Evolutionary conservation across 2,329 filamentous ascomycete species (phyloP).

Genomic region (Rosellinia necatrix): DNA sequence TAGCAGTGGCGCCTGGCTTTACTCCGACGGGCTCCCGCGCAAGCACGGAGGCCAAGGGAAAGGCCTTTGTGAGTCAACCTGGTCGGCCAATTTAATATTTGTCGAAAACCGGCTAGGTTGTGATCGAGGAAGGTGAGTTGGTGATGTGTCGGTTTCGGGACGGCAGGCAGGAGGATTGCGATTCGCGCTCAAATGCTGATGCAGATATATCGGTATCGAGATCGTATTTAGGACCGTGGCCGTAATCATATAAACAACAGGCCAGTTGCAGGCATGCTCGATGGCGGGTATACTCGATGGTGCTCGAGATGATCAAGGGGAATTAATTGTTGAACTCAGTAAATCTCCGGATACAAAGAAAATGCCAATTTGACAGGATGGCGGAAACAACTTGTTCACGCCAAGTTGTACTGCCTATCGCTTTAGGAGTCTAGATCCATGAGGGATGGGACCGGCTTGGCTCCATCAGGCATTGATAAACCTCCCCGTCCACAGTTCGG

Average conservation of each 20-base stretch:
- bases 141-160: slow-evolving; percentile 5
- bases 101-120: neutral
- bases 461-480: slow-evolving; percentile 20
- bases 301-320: neutral
- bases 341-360: neutral
- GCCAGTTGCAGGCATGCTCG: neutral
- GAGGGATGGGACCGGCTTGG: slow-evolving; percentile 11
- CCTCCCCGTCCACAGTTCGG: too few relatives aligned
- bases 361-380: slow-evolving; percentile 9
- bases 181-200: too few relatives aligned
- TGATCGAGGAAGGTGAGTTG: slow-evolving; percentile 4
- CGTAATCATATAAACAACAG: neutral
- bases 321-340: neutral
- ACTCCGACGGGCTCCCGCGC: slow-evolving; percentile 5
- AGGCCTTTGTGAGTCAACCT: neutral
- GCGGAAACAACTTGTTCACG: slow-evolving; percentile 10
- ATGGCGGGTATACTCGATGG: too few relatives aligned
- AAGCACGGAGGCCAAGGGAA: slow-evolving; percentile 1
- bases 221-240: too few relatives aligned
- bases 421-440: slow-evolving; percentile 19
- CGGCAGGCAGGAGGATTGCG: neutral
- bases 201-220: too few relatives aligned
- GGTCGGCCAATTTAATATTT: neutral
- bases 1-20: neutral
- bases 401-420: slow-evolving; percentile 9